Conservation (phyloP, 768 basidiomycete species). For the Leccinum longicurvipes region DNA sequence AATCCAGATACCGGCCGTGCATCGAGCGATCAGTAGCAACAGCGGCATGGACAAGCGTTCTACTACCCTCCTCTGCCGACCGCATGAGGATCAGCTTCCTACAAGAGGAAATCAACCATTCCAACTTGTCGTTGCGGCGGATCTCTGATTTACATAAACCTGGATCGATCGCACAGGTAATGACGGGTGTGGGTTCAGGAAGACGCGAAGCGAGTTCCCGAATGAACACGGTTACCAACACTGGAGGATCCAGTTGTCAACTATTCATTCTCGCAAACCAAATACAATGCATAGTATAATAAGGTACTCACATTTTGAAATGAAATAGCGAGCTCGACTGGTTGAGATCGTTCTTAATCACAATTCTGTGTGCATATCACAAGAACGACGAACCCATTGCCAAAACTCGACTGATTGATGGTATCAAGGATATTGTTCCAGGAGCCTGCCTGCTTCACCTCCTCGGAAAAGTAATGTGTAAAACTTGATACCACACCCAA, state of each 20-base stretch:
- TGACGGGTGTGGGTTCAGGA: conserved; percentile 16
- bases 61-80: conserved; percentile 33
- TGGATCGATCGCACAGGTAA: conserved; percentile 29
- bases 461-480: conserved; percentile 17
- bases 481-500: conserved; percentile 34
- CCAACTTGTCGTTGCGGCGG: conserved; percentile 7
- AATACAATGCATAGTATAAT: background rate
- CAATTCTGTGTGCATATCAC: background rate
- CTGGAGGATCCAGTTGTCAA: conserved; percentile 12
- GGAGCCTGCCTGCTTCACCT: conserved; percentile 1
- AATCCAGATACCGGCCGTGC: conserved; percentile 32
- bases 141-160: conserved; percentile 35
- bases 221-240: conserved; percentile 32
- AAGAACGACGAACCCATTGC: conserved; percentile 15
- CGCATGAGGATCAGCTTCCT: conserved; percentile 20
- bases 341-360: background rate
- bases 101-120: conserved; percentile 1
- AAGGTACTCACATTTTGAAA: conserved; percentile 30
- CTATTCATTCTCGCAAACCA: background rate
- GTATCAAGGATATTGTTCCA: conserved; percentile 22
- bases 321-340: conserved; percentile 18
- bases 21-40: conserved; percentile 22
- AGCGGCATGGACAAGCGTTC: conserved; percentile 27
- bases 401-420: conserved; percentile 24
- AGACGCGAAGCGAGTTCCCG: conserved; percentile 33